Evolutionary conservation across 331 rosid genomes (phyloP).

Genomic region (Malus hybrid): DNA sequence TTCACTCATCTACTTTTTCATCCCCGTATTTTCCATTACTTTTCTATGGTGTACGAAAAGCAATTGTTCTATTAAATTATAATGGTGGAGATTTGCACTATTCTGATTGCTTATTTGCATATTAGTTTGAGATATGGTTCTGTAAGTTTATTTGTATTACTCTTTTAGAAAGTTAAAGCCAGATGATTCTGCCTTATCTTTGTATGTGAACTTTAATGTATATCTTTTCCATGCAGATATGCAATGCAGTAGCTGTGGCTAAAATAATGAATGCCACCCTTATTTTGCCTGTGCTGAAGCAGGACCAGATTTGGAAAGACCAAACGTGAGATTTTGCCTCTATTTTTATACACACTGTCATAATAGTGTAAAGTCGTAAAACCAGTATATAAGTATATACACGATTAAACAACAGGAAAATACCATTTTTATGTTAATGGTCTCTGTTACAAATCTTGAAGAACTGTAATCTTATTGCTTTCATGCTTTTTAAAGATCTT

Average conservation of each 20-base stretch:
- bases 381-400: not conserved
- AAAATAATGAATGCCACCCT: conserved; percentile 96
- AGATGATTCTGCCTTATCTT: not conserved
- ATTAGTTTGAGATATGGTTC: not conserved
- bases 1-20: not conserved
- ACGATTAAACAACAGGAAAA: not conserved
- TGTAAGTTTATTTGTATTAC: not conserved
- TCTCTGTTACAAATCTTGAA: not conserved
- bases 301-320: conserved; percentile 99
- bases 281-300: conserved; percentile 94
- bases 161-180: not conserved
- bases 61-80: not conserved
- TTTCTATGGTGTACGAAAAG: not conserved
- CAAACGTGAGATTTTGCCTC: conserved; percentile 70
- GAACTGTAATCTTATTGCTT: not conserved
- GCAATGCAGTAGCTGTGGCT: conserved; percentile 99
- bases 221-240: conserved; percentile 57
- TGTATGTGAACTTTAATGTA: not conserved
- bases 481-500: not conserved
- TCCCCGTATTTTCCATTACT: not conserved
- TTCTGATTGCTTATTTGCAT: not conserved
- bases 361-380: not conserved
- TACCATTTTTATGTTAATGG: not conserved
- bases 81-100: not conserved
- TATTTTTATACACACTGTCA: not conserved